Evolutionary conservation across 192 early-diverging fungal species (phyloP).

Genomic region (Backusella tuberculispora): DNA sequence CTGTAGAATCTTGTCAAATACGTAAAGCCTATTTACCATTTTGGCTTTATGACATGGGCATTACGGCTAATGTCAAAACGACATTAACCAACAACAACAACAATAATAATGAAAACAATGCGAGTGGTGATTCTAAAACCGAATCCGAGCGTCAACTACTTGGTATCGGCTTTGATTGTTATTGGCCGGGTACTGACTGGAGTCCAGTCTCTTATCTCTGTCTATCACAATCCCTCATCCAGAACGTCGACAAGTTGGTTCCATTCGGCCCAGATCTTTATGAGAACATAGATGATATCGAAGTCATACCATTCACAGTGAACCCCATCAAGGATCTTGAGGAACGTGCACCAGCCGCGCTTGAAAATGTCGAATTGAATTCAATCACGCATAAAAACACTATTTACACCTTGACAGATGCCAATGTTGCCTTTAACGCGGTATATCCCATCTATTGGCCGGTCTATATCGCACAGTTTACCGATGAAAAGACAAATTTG

Average conservation of each 20-base stretch:
- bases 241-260: slow-evolving; percentile 19
- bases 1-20: slow-evolving; percentile 21
- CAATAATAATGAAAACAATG: background rate
- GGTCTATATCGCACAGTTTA: slow-evolving; percentile 38
- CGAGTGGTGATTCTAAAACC: background rate
- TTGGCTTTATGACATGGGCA: slow-evolving; percentile 41
- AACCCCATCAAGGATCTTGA: slow-evolving; percentile 29
- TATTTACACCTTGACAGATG: background rate
- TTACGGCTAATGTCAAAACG: slow-evolving; percentile 14
- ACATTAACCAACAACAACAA: background rate
- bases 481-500: background rate
- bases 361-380: background rate
- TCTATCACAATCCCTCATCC: slow-evolving; percentile 18
- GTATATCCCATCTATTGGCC: slow-evolving; percentile 44
- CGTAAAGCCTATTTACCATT: slow-evolving; percentile 40
- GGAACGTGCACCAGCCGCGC: background rate
- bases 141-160: background rate
- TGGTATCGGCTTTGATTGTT: slow-evolving; percentile 36
- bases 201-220: slow-evolving; percentile 37
- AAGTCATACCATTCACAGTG: slow-evolving; percentile 36
- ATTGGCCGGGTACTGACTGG: slow-evolving; percentile 39
- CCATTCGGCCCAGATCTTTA: slow-evolving; percentile 20
- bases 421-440: slow-evolving; percentile 23
- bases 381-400: background rate
- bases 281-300: slow-evolving; percentile 17